Evolutionary conservation across 257 asterid genomes (phyloP), one percentile per base, ranked within the genome.

Genomic region (Salvia miltiorrhiza): DNA sequence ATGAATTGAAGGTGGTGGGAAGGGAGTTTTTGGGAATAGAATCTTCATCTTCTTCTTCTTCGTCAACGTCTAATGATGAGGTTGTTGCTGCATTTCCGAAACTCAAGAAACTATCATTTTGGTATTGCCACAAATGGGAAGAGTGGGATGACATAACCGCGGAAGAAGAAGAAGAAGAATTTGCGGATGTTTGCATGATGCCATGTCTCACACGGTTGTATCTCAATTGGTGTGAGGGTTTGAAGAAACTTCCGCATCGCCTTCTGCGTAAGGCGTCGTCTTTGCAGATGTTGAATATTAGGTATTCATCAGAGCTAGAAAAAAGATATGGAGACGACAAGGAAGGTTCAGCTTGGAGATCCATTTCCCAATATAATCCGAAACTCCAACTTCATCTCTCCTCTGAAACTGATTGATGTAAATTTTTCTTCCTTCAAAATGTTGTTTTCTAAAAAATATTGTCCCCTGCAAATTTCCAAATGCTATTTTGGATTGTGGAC

Each of bases 131-230:
- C 2, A 9, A 20, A n/a, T 79, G 83, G 83, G n/a, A 60, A 20
- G 53, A 61, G 23, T 80, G 84, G 79, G 70, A 66, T 61, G 83
- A 79, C 50, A 14, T 71, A 35, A 20, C 62, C 6, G 45, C 5
- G 1, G 55, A 53, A n/a, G n/a, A n/a, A n/a, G n/a, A n/a, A 28
- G 72, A 43, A 30, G 72, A 72, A 71, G 77, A 68, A 45, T 65
- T 12, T 2, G 54, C 2, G 11, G 43, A 19, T 12, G 2, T n/a
- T n/a, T n/a, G n/a, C n/a, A n/a, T 64, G 9, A 64, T 64, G 70
- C 70, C 70, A 0, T 26, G 43, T 7, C 69, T 63, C 21, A 9
- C 4, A 2, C 19, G 7, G 52, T 3, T 63, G 56, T 3, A 44
- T 64, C 28, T 10, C n/a, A n/a, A 4, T 3, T 3, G 2, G 7